Percentiles rank a stretch among this genome's conserved stretches.
Conservation (phyloP, 495 filamentous ascomycete genomes). For the Penicillium samsonianum region DNA sequence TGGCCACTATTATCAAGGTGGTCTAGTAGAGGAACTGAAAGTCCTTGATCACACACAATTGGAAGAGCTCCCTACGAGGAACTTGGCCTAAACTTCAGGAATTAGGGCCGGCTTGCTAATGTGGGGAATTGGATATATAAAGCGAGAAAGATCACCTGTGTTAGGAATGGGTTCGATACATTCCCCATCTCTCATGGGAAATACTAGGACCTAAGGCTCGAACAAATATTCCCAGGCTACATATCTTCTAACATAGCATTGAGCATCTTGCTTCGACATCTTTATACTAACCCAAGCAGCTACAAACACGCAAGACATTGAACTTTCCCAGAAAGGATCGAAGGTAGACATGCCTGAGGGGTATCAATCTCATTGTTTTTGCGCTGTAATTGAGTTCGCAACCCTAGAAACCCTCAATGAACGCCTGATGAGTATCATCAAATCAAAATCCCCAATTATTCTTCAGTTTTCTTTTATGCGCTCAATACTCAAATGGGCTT, state of each 20-base stretch:
- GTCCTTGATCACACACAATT: not conserved
- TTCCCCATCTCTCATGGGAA: too few species aligned
- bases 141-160: too few species aligned
- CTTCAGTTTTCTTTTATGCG: not conserved
- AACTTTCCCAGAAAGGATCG: not conserved
- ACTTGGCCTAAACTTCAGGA: too few species aligned
- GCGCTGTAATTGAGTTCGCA: slow-evolving; percentile 6
- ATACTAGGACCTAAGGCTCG: too few species aligned
- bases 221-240: too few species aligned
- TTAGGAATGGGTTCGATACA: too few species aligned
- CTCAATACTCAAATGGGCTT: slow-evolving; percentile 67
- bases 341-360: not conserved
- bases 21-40: not conserved
- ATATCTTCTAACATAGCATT: not conserved
- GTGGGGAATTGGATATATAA: too few species aligned
- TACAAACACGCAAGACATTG: not conserved
- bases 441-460: slow-evolving; percentile 13
- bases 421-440: slow-evolving; percentile 33
- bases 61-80: not conserved
- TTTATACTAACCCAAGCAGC: not conserved
- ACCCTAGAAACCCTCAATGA: slow-evolving; percentile 16
- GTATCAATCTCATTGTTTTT: slow-evolving; percentile 12
- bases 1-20: not conserved
- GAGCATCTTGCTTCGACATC: not conserved
- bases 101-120: too few species aligned